phyloP scores from a whole-genome alignment of 441 rosid genomes.

The Gossypium trilobum region DNA sequence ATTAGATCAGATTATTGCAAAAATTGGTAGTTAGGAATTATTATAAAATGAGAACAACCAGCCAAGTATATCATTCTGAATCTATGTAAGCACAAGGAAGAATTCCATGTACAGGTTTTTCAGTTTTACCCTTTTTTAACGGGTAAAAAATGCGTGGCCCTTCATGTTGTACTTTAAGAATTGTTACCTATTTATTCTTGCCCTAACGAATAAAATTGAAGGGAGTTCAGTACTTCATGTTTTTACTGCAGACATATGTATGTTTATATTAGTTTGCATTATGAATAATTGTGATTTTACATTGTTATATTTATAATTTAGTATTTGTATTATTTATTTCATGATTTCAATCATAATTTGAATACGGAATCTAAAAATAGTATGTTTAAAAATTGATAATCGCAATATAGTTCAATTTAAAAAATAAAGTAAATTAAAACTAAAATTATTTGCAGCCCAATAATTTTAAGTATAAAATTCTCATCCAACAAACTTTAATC shows the following conservation, averaged over 20 bases:
- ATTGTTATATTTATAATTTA: background rate
- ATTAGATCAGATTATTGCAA: background rate
- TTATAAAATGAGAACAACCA: background rate
- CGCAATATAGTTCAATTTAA: too few relatives aligned
- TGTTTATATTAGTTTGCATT: background rate
- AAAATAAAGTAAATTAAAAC: too few relatives aligned
- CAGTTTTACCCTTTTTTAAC: background rate
- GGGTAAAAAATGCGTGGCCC: conserved; percentile 7
- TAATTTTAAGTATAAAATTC: too few relatives aligned
- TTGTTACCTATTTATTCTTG: conserved; percentile 11
- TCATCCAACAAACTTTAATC: too few relatives aligned
- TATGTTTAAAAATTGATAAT: too few relatives aligned
- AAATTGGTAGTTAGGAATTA: conserved; percentile 5
- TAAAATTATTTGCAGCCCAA: too few relatives aligned
- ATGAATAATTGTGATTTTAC: background rate
- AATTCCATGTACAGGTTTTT: conserved; percentile 23
- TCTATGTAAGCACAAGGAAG: conserved; percentile 15
- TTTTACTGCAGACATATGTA: background rate
- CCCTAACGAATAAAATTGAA: conserved; percentile 18
- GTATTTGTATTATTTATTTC: too few relatives aligned
- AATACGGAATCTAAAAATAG: too few relatives aligned
- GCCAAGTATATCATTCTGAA: background rate
- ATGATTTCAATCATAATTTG: too few relatives aligned
- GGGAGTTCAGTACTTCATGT: background rate
- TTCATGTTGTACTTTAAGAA: conserved; percentile 24